A percentile compares a stretch with the other conserved stretches of the same genome.
Conservation (phyloP, 2,329 filamentous ascomycete species). For the Didymella pomorum region DNA sequence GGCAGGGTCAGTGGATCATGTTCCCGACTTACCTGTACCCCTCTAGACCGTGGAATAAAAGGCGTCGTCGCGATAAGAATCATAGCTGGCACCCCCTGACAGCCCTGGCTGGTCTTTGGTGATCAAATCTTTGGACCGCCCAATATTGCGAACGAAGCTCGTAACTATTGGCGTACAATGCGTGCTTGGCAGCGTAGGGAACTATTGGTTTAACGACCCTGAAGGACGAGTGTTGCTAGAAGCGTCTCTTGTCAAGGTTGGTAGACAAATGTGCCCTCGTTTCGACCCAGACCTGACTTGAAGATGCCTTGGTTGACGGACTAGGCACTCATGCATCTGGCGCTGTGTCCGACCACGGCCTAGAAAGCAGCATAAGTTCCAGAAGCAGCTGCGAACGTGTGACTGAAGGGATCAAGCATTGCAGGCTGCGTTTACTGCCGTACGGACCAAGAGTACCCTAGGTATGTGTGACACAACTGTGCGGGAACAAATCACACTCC, state of each 20-base stretch:
- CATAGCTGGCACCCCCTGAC: no score
- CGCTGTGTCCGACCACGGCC: neutral
- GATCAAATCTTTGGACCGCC: no score
- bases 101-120: no score
- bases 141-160: no score
- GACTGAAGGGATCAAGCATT: constrained; percentile 5
- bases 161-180: no score
- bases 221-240: no score
- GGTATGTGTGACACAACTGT: constrained; percentile 11
- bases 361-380: neutral
- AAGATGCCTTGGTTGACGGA: neutral
- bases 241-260: neutral
- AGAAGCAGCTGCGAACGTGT: neutral
- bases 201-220: neutral
- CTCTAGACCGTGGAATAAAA: no score
- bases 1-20: neutral
- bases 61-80: no score
- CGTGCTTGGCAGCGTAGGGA: no score
- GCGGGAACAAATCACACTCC: constrained; percentile 16
- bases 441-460: constrained; percentile 11
- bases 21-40: neutral
- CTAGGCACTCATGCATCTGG: neutral
- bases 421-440: constrained; percentile 16
- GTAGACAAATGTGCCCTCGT: neutral
- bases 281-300: neutral